phyloP scores from a whole-genome alignment of 202 grass and related monocot genomes.

The Zoysia matrella region DNA sequence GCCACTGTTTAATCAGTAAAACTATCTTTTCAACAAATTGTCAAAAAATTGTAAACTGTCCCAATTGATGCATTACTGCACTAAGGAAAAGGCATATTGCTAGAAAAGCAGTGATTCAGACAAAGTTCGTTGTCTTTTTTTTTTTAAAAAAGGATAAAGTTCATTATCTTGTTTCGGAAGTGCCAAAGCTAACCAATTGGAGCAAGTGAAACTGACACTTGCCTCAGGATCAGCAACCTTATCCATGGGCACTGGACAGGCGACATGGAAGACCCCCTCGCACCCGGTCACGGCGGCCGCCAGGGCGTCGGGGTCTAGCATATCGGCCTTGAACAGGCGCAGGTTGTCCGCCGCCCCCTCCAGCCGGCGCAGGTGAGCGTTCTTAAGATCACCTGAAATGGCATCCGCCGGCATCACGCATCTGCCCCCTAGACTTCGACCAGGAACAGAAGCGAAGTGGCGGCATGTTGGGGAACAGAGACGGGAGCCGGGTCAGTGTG shows the following conservation, averaged over 20 bases:
- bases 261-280: constrained; percentile 55
- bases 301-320: constrained; percentile 40
- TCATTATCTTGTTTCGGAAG: too few species aligned
- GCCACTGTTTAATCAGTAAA: background rate
- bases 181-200: too few species aligned
- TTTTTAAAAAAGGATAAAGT: too few species aligned
- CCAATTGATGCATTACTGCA: background rate
- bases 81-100: background rate
- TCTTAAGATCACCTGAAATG: constrained; percentile 43
- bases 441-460: too few species aligned
- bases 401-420: background rate
- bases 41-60: background rate
- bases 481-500: background rate
- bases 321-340: constrained; percentile 46
- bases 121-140: too few species aligned
- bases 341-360: constrained; percentile 33
- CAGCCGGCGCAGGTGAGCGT: constrained; percentile 29
- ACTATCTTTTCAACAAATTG: background rate
- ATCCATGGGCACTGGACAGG: constrained; percentile 27
- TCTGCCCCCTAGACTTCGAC: too few species aligned
- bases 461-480: background rate
- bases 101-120: background rate
- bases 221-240: constrained; percentile 43
- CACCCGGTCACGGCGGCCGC: constrained; percentile 32
- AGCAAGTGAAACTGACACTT: background rate